These are phyloP conservation scores for Cystobasidium pallidum DNA, from an alignment of 1,284 basidiomycete genomes.

Conservation along the genomic window DNA sequence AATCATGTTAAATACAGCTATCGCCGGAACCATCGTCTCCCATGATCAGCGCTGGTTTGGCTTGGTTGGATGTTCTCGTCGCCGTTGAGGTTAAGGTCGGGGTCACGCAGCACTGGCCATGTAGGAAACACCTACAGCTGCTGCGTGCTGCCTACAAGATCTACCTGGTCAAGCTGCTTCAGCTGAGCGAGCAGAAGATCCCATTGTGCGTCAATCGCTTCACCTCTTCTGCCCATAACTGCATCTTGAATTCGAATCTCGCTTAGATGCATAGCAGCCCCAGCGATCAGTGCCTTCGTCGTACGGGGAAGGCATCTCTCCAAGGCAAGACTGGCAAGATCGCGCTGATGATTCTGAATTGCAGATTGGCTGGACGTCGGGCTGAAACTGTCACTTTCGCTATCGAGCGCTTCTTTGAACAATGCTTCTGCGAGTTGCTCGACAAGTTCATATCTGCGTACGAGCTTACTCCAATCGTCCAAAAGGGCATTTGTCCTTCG, in stretches of 20 bases:
- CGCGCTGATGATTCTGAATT: not conserved
- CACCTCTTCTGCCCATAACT: not conserved
- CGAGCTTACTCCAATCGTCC: not conserved
- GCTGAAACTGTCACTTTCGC: not conserved
- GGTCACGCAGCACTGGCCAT: too few species aligned
- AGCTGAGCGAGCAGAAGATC: constrained; percentile 18
- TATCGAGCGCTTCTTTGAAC: not conserved
- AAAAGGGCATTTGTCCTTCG: not conserved
- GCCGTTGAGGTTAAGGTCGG: too few species aligned
- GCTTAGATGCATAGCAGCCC: not conserved
- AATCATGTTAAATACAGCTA: too few species aligned
- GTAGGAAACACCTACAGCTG: too few species aligned
- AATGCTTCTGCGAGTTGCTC: not conserved
- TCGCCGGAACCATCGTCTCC: too few species aligned
- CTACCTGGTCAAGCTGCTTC: constrained; percentile 6
- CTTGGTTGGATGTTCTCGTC: too few species aligned
- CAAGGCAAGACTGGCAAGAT: not conserved
- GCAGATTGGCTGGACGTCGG: not conserved
- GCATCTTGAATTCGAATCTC: not conserved
- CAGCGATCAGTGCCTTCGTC: not conserved
- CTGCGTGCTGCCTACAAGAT: not conserved
- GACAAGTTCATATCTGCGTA: not conserved
- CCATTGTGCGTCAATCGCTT: not conserved
- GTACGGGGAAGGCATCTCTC: not conserved
- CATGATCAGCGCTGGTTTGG: too few species aligned